phyloP scores from a whole-genome alignment of 2,329 filamentous ascomycete species.

The Cyphellophora europaea region DNA sequence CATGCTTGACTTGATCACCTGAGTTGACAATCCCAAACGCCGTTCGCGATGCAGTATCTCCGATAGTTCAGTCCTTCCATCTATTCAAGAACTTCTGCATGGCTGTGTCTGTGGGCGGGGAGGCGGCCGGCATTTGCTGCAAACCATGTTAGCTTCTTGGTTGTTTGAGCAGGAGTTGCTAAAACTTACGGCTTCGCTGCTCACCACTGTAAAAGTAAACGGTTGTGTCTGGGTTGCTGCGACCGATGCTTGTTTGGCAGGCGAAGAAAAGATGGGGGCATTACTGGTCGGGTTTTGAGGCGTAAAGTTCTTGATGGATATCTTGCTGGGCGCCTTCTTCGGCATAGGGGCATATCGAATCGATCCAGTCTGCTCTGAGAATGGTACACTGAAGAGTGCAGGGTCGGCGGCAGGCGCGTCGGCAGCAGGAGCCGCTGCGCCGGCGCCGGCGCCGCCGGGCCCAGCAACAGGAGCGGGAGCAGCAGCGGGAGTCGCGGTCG shows the following conservation, averaged over 20 bases:
- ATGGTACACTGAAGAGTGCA: slow-evolving; percentile 35
- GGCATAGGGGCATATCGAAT: slow-evolving; percentile 56
- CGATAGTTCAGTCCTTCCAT: slow-evolving; percentile 46
- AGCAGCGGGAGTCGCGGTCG: slow-evolving; percentile 24
- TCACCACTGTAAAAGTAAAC: slow-evolving; percentile 41
- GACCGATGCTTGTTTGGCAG: slow-evolving; percentile 40
- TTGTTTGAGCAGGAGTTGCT: not conserved
- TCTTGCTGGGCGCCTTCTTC: slow-evolving; percentile 48
- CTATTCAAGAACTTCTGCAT: slow-evolving; percentile 50
- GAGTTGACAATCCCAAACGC: too few species aligned
- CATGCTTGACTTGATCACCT: too few species aligned
- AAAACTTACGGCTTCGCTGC: slow-evolving; percentile 48
- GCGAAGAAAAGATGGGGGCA: slow-evolving; percentile 30
- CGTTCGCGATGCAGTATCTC: not conserved
- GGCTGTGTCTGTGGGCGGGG: slow-evolving; percentile 37
- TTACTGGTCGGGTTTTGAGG: slow-evolving; percentile 48
- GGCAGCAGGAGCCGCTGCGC: slow-evolving; percentile 12
- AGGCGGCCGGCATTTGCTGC: slow-evolving; percentile 43
- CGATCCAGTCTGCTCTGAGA: slow-evolving; percentile 46
- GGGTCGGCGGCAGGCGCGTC: slow-evolving; percentile 11
- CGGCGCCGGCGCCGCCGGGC: slow-evolving; percentile 16
- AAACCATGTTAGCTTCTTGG: slow-evolving; percentile 6
- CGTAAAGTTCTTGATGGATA: slow-evolving; percentile 42
- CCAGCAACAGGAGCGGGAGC: slow-evolving; percentile 2
- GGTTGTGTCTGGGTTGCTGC: slow-evolving; percentile 43